Base-by-base conservation (phyloP, 179 eudicot genomes). In the Carnegiea gigantea region DNA sequence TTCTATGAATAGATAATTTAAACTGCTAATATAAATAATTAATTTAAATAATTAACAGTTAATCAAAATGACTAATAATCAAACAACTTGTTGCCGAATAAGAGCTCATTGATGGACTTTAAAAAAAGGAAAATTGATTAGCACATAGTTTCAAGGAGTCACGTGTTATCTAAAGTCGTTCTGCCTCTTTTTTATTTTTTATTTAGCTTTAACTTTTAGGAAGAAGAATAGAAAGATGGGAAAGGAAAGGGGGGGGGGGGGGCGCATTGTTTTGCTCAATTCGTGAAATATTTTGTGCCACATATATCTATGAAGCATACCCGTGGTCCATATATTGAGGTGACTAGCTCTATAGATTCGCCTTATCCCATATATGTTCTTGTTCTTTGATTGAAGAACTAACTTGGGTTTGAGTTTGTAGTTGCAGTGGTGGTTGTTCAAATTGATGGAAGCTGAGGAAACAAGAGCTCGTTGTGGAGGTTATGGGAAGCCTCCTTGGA, bases 401-500 rank as follows among this genome's bases (percentile, higher is more conserved):
- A 11, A 2, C 72, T 26, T 24, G 33, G 62, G n/a, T 57, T 57
- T 57, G 62, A 20, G 23, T 57, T 48, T 48, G n/a, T 4, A 57
- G 21, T 57, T 57, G 62, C 17, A 57, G 62, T 57, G 62, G 62
- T 54, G 60, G 21, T 54, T 17, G 12, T 26, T 62, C 28, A n/a
- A 70, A 74, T 23, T 51, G 62, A 90, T 89, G 93, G 90, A 91
- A 79, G 75, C 76, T 83, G 77, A 77, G 60, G 88, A 88, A 83
- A 73, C 65, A 20, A 83, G 81, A 81, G 54, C 84, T 38, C 26
- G 54, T 75, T 38, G 84, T 71, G 67, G 73, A 38, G 89, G 88
- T 49, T 93, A 92, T 80, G 89, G 92, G 3, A 89, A 89, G 80
- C 92, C 92, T 15, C 97, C 95, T 24, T 93, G 97, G 97, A 80